Base-by-base conservation (phyloP, 2,329 filamentous ascomycete genomes). In the Nemania bipapillata region DNA sequence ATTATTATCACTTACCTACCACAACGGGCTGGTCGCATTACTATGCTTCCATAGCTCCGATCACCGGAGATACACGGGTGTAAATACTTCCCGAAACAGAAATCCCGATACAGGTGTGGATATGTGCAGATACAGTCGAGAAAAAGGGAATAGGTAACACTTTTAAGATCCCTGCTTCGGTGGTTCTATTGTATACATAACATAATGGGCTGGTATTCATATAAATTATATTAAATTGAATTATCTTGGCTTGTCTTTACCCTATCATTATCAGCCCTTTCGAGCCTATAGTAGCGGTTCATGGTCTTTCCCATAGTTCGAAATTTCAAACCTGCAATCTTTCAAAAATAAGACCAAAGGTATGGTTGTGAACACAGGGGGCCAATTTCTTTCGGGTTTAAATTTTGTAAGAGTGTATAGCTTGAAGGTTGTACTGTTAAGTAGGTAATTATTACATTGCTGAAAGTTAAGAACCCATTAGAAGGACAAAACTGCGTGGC, bases 31-130 rank as follows among this genome's bases (percentile, higher is more conserved):
- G 40, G 37, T 20, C 47, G 63, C 26, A 50, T 54, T 30, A 60
- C 63, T 35, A 37, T n/a, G 45, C 20, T 11, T 6, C 4, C 37
- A 6, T 45, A 45, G 17, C 40, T 55, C 30, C 30, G 32, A 40
- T 17, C 30, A 3, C 6, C 64, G 65, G 65, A 57, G 65, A 28
- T 68, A 68, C 3, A 12, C 65, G 60, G 65, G 59, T 42, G 49
- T 68, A 54, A 52, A 20, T 35, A 12, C 4, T 26, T 63, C 22
- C 47, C 53, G 7, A 65, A 60, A 53, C 24, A 15, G 47, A 32
- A 17, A 17, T 28, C 47, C 9, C 4, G 30, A 32, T 32, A 50
- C 47, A n/a, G n/a, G n/a, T n/a, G n/a, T n/a, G n/a, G n/a, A n/a
- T n/a, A n/a, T 50, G 15, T 6, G n/a, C 11, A 11, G 9, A 9